A percentile compares a stretch with the other conserved stretches of the same genome.
phyloP scores from a whole-genome alignment of 2,329 filamentous ascomycete species.

The Aspergillus quadricinctus region DNA sequence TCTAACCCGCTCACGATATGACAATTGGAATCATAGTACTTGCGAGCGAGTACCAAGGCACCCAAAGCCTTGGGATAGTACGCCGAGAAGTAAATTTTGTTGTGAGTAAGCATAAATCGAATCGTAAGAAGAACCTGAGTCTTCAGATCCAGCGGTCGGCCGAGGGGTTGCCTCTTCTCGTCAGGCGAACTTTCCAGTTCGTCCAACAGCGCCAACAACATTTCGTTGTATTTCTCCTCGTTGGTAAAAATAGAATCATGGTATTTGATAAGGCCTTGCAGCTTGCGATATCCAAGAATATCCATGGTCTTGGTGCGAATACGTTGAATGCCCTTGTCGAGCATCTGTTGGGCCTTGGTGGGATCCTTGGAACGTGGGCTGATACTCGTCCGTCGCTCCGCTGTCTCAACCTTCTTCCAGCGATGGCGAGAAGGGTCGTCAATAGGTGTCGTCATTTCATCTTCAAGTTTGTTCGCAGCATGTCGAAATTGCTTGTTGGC shows the following conservation, averaged over 20 bases:
- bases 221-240: constrained; percentile 33
- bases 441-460: constrained; percentile 10
- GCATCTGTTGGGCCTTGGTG: constrained; percentile 33
- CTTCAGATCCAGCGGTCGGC: constrained; percentile 33
- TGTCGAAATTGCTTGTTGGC: constrained; percentile 20
- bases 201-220: constrained; percentile 35
- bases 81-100: constrained; percentile 29
- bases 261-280: constrained; percentile 38
- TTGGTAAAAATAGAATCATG: constrained; percentile 34
- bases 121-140: constrained; percentile 41
- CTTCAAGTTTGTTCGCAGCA: constrained; percentile 12
- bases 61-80: constrained; percentile 34
- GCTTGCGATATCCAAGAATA: constrained; percentile 40
- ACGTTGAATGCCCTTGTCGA: constrained; percentile 34
- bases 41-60: constrained; percentile 34
- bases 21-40: constrained; percentile 34
- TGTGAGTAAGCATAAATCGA: constrained; percentile 36
- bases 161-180: constrained; percentile 23
- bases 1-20: constrained; percentile 40
- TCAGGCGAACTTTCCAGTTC: constrained; percentile 32
- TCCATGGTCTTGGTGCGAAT: constrained; percentile 36
- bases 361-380: constrained; percentile 38
- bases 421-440: constrained; percentile 26
- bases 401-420: constrained; percentile 30
- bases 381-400: constrained; percentile 28